Base-by-base conservation (phyloP, 2,329 filamentous ascomycete genomes). In the Penicillium sp. region DNA sequence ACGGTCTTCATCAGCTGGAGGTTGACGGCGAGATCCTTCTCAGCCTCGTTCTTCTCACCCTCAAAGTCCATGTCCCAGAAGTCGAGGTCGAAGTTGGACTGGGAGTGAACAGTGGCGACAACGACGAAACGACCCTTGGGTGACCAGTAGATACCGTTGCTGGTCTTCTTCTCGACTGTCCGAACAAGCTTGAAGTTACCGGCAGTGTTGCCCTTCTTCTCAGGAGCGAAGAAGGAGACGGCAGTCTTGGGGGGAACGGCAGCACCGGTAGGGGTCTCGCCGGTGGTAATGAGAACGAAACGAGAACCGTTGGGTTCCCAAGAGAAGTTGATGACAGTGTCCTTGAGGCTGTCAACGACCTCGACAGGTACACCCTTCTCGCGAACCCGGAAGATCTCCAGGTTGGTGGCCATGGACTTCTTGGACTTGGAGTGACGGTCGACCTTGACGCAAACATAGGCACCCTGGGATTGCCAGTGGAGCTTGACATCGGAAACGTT, bases 111-210 rank as follows among this genome's bases (percentile, higher is more conserved):
- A 12, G 95, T 96, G 58, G 93, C 95, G 59, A 99, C 88, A 51
- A 98, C 89, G 40, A 98, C 94, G 74, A 99, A 99, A 53, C 95
- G 90, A 58, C 95, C 95, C 78, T 90, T 92, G 26, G 95, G 95
- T 22, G 93, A 96, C 95, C 95, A 99, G 88, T 98, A 98, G 75
- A 99, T 99, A 68, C 92, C 93, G 76, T 99, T 99, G 86, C 91
- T 97, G 82, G 96, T 98, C 88, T 98, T 98, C 88, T 98, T 98
- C 73, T 99, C 95, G 59, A 97, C 85, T 9, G 93, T 98, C 66
- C 93, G 89, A 69, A 98, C 89, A 76, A 96, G 92, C 84, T 94
- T 96, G 86, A 98, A 99, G 85, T 96, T 97, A 67, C 95, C 95
- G 37, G 91, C 84, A 26, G 86, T 85, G 56, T 86, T 80, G 60